phyloP scores from a whole-genome alignment of 805 yeast species.

The Saturnispora bothae region DNA sequence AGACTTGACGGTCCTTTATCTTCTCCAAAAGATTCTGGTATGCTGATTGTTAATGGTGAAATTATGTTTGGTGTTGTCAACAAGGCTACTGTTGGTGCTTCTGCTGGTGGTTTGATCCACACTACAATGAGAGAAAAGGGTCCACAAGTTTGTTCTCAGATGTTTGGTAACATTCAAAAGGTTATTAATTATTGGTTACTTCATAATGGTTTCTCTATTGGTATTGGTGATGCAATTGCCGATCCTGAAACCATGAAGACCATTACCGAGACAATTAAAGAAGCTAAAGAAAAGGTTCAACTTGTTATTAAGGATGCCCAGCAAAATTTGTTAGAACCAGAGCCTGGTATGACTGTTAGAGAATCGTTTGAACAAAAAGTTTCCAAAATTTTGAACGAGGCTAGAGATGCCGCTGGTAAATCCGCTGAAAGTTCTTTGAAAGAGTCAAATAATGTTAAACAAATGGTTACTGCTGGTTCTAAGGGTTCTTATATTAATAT shows the following conservation, averaged over 20 bases:
- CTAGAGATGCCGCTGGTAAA: conserved; percentile 98
- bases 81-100: conserved; percentile 96
- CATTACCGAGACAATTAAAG: conserved; percentile 85
- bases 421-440: conserved; percentile 95
- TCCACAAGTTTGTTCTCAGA: conserved; percentile 74
- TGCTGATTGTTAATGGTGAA: conserved; percentile 92
- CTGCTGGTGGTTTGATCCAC: conserved; percentile 96
- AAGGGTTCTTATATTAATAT: conserved; percentile 98
- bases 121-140: conserved; percentile 98
- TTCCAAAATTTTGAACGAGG: conserved; percentile 88
- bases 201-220: conserved; percentile 96
- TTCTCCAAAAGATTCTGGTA: conserved; percentile 89
- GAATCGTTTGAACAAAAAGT: conserved; percentile 98
- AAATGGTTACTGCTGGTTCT: conserved; percentile 98
- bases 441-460: conserved; percentile 91
- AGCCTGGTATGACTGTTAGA: conserved; percentile 99
- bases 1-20: conserved; percentile 83
- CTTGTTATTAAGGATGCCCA: conserved; percentile 91
- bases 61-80: conserved; percentile 97
- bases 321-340: conserved; percentile 77
- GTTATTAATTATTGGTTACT: conserved; percentile 94
- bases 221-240: conserved; percentile 99
- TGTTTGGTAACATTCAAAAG: conserved; percentile 88
- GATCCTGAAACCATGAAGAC: conserved; percentile 93
- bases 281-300: conserved; percentile 90